Conservation (phyloP, 208 protist species). For the Naegleria gruberi region DNA sequence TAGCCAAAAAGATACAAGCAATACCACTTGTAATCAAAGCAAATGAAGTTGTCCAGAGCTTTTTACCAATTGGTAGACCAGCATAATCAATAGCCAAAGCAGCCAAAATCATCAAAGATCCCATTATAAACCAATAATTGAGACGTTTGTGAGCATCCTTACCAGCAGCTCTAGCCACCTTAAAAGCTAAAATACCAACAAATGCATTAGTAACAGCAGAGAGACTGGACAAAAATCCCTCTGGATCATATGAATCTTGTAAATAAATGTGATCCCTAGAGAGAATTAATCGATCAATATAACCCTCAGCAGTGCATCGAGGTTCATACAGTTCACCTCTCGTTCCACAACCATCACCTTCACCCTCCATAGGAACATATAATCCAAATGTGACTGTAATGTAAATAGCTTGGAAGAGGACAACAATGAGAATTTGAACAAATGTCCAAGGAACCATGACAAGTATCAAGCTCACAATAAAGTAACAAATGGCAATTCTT, state of each 20-base stretch:
- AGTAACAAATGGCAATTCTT: conserved; percentile 13
- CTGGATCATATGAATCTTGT: background rate
- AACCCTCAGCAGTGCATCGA: background rate
- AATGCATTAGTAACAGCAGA: background rate
- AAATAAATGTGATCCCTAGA: background rate
- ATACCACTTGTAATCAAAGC: background rate
- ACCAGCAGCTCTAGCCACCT: background rate
- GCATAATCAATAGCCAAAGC: background rate
- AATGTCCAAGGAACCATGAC: background rate
- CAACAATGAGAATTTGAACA: background rate
- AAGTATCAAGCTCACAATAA: background rate
- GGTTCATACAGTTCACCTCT: background rate
- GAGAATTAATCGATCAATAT: background rate
- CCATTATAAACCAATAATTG: background rate
- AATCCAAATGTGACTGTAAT: background rate
- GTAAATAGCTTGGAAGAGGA: background rate
- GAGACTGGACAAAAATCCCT: background rate
- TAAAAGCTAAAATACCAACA: background rate
- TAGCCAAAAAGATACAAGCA: background rate
- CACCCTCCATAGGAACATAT: background rate
- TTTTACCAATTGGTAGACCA: background rate
- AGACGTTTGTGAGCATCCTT: background rate
- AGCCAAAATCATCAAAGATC: background rate
- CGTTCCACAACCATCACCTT: background rate
- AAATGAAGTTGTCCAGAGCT: background rate